Percentiles rank a stretch among this genome's conserved stretches.
phyloP scores from a whole-genome alignment of 116 monocot genomes.

The Posidonia oceanica region DNA sequence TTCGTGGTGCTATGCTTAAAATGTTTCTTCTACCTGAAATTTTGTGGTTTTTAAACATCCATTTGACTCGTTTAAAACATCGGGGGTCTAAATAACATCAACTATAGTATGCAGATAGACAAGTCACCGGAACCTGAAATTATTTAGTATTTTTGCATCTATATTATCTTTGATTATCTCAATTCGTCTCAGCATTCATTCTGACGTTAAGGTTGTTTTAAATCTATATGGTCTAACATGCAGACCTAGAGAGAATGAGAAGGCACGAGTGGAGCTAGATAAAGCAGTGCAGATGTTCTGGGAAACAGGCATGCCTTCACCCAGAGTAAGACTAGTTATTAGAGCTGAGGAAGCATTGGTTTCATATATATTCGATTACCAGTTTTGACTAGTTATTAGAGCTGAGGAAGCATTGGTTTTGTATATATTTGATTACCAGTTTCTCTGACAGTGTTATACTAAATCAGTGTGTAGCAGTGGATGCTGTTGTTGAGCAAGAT shows the following conservation, averaged over 20 bases:
- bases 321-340: constrained; percentile 36
- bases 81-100: no score
- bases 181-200: not conserved
- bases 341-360: not conserved
- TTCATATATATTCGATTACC: not conserved
- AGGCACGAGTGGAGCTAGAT: constrained; percentile 51
- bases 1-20: no score
- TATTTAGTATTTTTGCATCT: no score
- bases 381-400: not conserved
- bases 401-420: not conserved
- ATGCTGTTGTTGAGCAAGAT: constrained; percentile 69
- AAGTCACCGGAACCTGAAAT: no score
- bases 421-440: not conserved
- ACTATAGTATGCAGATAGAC: no score
- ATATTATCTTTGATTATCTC: no score
- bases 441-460: not conserved
- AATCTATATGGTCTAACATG: not conserved
- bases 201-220: not conserved
- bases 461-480: constrained; percentile 76
- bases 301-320: constrained; percentile 70
- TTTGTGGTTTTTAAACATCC: no score
- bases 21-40: no score
- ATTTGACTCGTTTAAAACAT: no score
- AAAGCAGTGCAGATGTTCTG: constrained; percentile 75
- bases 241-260: constrained; percentile 76